phyloP scores from a whole-genome alignment of 1,284 basidiomycete genomes.

The Pseudozyma sp. region DNA sequence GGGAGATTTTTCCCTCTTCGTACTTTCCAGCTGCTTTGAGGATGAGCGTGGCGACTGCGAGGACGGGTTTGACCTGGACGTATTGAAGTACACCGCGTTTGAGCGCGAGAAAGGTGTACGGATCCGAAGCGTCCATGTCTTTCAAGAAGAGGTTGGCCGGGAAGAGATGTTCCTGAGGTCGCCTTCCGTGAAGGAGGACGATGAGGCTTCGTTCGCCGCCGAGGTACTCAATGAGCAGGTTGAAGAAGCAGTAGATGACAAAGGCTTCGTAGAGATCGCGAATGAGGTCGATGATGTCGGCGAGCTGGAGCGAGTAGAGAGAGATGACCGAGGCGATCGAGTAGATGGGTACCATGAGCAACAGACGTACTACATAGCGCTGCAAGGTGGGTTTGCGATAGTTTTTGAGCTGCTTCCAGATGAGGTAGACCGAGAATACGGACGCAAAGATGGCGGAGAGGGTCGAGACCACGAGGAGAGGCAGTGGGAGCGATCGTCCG shows the following conservation, averaged over 20 bases:
- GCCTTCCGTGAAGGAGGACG: slow-evolving; percentile 88
- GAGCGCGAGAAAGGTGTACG: slow-evolving; percentile 90
- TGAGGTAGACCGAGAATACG: slow-evolving; percentile 81
- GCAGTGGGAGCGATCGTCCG: slow-evolving; percentile 71
- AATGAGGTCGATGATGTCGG: slow-evolving; percentile 94
- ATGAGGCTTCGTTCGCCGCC: slow-evolving; percentile 93
- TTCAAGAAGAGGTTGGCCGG: slow-evolving; percentile 74
- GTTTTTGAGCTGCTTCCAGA: slow-evolving; percentile 84
- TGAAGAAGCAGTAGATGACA: slow-evolving; percentile 83
- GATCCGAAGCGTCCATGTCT: slow-evolving; percentile 66
- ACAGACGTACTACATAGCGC: slow-evolving; percentile 93
- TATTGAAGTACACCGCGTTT: slow-evolving; percentile 97
- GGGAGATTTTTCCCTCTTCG: slow-evolving; percentile 85
- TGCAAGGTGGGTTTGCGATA: slow-evolving; percentile 67
- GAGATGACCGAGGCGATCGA: slow-evolving; percentile 91
- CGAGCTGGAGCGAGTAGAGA: slow-evolving; percentile 91
- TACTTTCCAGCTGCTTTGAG: slow-evolving; percentile 88
- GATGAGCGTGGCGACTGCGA: slow-evolving; percentile 85
- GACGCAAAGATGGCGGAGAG: slow-evolving; percentile 76
- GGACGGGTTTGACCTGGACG: slow-evolving; percentile 92
- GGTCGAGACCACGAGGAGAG: slow-evolving; percentile 75
- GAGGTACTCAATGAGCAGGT: slow-evolving; percentile 75
- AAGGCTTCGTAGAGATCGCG: slow-evolving; percentile 98
- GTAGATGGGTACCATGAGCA: slow-evolving; percentile 97
- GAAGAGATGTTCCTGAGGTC: slow-evolving; percentile 86